These are phyloP conservation scores for Entophlyctis luteolus DNA, from an alignment of 192 early-diverging fungal genomes.

Conservation along the genomic window DNA sequence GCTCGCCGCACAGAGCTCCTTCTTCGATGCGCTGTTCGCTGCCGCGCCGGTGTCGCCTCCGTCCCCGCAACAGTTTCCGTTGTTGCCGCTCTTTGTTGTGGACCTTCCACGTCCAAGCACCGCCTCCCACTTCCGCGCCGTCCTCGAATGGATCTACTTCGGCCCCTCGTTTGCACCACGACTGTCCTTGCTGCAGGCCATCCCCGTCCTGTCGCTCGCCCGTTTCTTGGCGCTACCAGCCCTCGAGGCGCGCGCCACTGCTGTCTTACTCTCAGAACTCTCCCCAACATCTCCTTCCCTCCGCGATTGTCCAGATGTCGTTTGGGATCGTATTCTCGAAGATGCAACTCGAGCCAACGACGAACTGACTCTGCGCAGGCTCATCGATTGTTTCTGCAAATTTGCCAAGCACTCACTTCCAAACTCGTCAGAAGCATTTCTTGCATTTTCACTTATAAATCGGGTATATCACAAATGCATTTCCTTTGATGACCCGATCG, in stretches of 20 bases:
- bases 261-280: not conserved
- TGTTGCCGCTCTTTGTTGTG: not conserved
- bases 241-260: not conserved
- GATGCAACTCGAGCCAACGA: not conserved
- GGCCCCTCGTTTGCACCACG: not conserved
- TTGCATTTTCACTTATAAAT: not conserved
- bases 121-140: not conserved
- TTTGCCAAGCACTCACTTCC: not conserved
- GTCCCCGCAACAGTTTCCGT: not conserved
- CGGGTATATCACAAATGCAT: not conserved
- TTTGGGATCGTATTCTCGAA: not conserved
- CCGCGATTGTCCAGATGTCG: not conserved
- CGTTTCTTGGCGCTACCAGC: not conserved
- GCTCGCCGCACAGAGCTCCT: not conserved
- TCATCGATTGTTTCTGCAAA: not conserved
- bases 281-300: not conserved
- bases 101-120: not conserved
- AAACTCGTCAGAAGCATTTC: slow-evolving; percentile 1
- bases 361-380: not conserved
- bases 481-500: not conserved
- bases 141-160: slow-evolving; percentile 22
- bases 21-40: slow-evolving; percentile 7
- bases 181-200: not conserved
- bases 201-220: not conserved
- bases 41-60: not conserved